Evolutionary conservation across 2,329 filamentous ascomycete species (phyloP).

Genomic region (Ophiosphaerella korrae): DNA sequence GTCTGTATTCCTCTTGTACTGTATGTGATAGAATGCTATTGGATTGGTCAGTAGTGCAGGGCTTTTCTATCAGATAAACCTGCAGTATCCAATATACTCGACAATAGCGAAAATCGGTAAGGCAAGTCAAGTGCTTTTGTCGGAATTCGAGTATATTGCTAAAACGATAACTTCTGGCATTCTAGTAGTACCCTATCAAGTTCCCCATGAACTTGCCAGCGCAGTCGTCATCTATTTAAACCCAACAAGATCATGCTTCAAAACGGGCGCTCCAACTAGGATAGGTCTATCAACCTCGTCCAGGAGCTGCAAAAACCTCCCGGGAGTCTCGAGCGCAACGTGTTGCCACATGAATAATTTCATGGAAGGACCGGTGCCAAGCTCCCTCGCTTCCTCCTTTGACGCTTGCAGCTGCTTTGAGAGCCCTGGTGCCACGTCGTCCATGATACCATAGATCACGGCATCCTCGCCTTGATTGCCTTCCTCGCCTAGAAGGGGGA

Average conservation of each 20-base stretch:
- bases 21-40: no score
- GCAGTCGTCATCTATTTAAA: neutral
- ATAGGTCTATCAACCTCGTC: neutral
- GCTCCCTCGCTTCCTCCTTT: constrained; percentile 5
- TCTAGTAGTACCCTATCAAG: no score
- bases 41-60: no score
- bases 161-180: no score
- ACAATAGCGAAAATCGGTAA: no score
- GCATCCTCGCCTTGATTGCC: constrained; percentile 1
- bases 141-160: no score
- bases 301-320: neutral
- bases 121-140: no score
- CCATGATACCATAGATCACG: constrained; percentile 2
- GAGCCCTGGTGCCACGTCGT: constrained; percentile 1
- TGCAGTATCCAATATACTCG: no score
- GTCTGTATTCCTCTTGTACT: no score
- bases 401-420: constrained; percentile 4
- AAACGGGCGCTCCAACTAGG: neutral
- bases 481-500: constrained; percentile 1
- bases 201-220: no score
- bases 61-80: no score
- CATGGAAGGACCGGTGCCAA: constrained; percentile 5
- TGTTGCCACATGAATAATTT: constrained; percentile 7
- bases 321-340: constrained; percentile 3
- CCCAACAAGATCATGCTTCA: neutral